Evolutionary conservation across 2,329 filamentous ascomycete genomes (phyloP).

Genomic region (Sporothrix schenckii): DNA sequence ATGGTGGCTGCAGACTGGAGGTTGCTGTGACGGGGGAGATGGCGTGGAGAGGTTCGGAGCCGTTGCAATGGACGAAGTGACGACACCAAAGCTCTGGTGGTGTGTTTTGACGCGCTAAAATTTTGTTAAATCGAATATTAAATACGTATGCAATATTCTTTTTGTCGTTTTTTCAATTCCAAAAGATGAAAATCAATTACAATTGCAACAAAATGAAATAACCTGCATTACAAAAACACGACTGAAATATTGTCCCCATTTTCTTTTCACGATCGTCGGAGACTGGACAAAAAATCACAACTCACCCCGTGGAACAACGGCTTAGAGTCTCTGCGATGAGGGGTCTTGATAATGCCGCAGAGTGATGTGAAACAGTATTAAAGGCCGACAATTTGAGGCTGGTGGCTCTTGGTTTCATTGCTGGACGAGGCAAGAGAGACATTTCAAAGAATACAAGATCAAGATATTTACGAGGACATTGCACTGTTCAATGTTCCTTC

Average conservation of each 20-base stretch:
- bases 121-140: not conserved
- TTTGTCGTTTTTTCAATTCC: not conserved
- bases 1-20: not conserved
- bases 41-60: conserved; percentile 12
- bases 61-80: not conserved
- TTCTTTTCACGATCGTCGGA: not conserved
- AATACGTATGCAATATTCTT: no score
- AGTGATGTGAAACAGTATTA: conserved; percentile 22
- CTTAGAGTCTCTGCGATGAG: conserved; percentile 1
- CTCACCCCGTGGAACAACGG: conserved; percentile 29
- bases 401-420: conserved; percentile 14
- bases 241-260: not conserved
- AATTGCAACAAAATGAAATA: not conserved
- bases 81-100: conserved; percentile 15
- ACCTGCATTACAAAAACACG: not conserved
- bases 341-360: conserved; percentile 32
- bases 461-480: not conserved
- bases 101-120: conserved; percentile 8
- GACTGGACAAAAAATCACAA: conserved; percentile 34
- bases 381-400: conserved; percentile 17
- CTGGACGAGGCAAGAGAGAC: not conserved
- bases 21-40: not conserved
- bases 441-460: not conserved
- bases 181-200: not conserved
- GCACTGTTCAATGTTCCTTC: not conserved